These are phyloP conservation scores for Leucosporidium creatinivorum DNA, from an alignment of 768 basidiomycete genomes.

Conservation along the genomic window DNA sequence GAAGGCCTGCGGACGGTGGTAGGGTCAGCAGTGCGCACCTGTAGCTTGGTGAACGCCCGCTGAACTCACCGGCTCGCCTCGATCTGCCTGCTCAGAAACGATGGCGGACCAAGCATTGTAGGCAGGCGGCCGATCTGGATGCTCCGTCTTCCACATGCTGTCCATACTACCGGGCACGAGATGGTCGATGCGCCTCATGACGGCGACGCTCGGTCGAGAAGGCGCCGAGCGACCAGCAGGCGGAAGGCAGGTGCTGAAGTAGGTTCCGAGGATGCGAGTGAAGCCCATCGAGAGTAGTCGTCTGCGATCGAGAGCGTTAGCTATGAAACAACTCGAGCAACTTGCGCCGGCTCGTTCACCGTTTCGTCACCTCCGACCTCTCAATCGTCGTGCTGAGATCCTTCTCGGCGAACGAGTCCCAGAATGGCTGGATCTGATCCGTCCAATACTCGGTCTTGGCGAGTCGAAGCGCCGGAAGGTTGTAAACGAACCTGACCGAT, in stretches of 20 bases:
- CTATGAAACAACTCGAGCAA: too few relatives aligned
- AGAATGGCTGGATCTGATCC: slow-evolving; percentile 23
- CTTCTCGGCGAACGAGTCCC: slow-evolving; percentile 30
- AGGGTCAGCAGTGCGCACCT: too few relatives aligned
- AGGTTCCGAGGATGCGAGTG: slow-evolving; percentile 30
- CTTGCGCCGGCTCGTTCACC: neutral
- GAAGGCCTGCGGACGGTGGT: slow-evolving; percentile 1
- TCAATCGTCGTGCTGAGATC: slow-evolving; percentile 25
- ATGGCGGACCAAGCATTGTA: slow-evolving; percentile 25
- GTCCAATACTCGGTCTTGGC: slow-evolving; percentile 29
- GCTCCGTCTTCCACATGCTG: slow-evolving; percentile 1
- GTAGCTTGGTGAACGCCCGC: neutral
- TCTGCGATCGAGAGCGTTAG: neutral
- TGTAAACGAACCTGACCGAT: slow-evolving; percentile 19
- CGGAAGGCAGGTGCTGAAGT: slow-evolving; percentile 15
- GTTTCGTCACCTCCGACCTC: slow-evolving; percentile 27
- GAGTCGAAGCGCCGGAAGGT: slow-evolving; percentile 11
- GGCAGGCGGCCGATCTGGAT: neutral
- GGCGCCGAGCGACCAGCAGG: slow-evolving; percentile 2
- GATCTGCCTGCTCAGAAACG: slow-evolving; percentile 1
- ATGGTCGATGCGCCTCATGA: slow-evolving; percentile 19
- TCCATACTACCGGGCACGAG: slow-evolving; percentile 29
- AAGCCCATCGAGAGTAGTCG: slow-evolving; percentile 28
- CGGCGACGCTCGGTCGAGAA: slow-evolving; percentile 6
- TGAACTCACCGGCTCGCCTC: neutral